Evolutionary conservation across 2,329 filamentous ascomycete species (phyloP), one percentile per base, ranked within the genome.

Genomic region (Ramichloridium luteum): DNA sequence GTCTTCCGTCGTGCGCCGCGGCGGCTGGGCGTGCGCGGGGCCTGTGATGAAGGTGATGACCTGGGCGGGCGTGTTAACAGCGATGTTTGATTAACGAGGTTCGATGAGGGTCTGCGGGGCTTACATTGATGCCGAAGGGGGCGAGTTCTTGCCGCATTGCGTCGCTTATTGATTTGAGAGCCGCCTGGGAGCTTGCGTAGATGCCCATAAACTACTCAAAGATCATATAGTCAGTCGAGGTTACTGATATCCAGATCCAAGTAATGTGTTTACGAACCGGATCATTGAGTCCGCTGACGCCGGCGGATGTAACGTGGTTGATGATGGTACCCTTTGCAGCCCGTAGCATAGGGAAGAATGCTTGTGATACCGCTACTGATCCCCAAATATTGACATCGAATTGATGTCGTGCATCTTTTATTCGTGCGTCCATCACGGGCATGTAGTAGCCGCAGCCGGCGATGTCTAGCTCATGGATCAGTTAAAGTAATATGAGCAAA

Each of bases 341-440:
- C 30, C 56, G 55, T 2, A 71, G 37, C 16, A 66, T 32, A 0
- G 67, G 64, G n/a, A 74, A 49, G 39, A 73, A 70, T 1, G 59
- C 48, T 27, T 53, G 50, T 3, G 47, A 51, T 2, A 54, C 37
- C 6, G 47, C 36, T 27, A 55, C 39, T 0, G 46, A 49, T 0
- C 68, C 68, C 28, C 60, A 64, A 16, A 71, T 45, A 36, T 72
- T 72, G 32, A 69, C 60, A 22, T 68, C 62, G 47, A 59, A 65
- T 16, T 58, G 57, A 13, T 43, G 45, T 58, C 61, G 66, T 55
- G 64, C 70, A n/a, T 60, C 28, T 2, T 52, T 47, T 2, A 49
- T 35, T 12, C 49, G 45, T 4, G 35, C 38, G 12, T 55, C 53
- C 5, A 45, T 39, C 1, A 56, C 26, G 0, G 47, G 48, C 4